phyloP scores from a whole-genome alignment of 139 green algal genomes.

The Coelastrella sp. region DNA sequence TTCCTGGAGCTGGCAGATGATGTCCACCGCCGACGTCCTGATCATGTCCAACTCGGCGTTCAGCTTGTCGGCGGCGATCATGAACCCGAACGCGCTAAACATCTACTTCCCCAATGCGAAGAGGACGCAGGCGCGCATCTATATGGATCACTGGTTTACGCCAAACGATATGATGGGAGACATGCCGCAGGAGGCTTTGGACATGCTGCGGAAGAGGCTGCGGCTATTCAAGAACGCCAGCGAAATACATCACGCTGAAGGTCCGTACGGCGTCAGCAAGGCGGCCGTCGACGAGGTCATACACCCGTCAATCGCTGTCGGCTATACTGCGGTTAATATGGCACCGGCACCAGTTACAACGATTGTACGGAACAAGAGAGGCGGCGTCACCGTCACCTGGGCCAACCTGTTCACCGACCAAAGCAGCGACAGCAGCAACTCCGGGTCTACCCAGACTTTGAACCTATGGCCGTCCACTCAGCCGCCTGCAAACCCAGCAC shows the following conservation, averaged over 20 bases:
- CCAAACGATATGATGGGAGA: neutral
- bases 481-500: neutral
- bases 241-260: neutral
- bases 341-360: no score
- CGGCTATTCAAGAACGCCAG: neutral
- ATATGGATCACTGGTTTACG: constrained; percentile 9
- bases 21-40: constrained; percentile 29
- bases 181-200: neutral
- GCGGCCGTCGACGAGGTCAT: neutral
- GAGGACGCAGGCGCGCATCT: neutral
- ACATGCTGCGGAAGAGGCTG: neutral
- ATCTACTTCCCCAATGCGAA: constrained; percentile 25
- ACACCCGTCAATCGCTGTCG: no score
- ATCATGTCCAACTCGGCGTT: neutral
- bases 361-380: no score
- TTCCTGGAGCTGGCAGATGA: constrained; percentile 31
- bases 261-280: neutral
- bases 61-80: neutral
- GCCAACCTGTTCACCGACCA: neutral
- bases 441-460: no score
- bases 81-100: constrained; percentile 10
- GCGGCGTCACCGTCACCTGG: no score
- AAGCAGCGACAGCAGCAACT: neutral
- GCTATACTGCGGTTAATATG: no score
- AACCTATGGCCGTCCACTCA: neutral